Conservation (phyloP, 306 rosid species). For the Vigna reflexopilosa region DNA sequence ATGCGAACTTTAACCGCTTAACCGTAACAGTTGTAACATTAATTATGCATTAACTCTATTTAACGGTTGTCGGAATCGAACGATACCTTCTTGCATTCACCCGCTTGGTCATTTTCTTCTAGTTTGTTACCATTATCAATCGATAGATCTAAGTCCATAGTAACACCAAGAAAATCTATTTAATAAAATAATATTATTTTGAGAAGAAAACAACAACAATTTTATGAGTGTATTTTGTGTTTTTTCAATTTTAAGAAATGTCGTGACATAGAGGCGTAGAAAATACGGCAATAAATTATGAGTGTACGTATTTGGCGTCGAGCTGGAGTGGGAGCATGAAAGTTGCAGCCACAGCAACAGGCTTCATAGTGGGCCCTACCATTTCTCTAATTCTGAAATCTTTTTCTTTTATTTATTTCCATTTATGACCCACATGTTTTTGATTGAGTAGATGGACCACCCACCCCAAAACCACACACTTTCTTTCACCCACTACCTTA, state of each 20-base stretch:
- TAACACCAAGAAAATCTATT: too few species aligned
- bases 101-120: too few species aligned
- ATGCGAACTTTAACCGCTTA: too few species aligned
- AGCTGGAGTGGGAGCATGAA: conserved; percentile 3
- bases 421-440: conserved; percentile 25
- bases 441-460: conserved; percentile 30
- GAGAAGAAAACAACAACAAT: too few species aligned
- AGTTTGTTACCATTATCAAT: too few species aligned
- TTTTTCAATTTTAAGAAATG: background rate
- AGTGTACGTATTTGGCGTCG: conserved; percentile 22
- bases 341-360: background rate
- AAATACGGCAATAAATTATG: background rate
- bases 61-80: too few species aligned
- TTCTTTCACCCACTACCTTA: conserved; percentile 26
- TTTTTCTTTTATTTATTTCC: conserved; percentile 28
- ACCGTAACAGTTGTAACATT: too few species aligned
- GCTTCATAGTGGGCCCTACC: conserved; percentile 13
- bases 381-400: background rate
- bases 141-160: too few species aligned
- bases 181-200: too few species aligned
- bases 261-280: background rate
- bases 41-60: too few species aligned
- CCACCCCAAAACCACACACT: conserved; percentile 6
- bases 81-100: too few species aligned
- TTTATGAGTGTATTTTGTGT: too few species aligned